phyloP scores from a whole-genome alignment of 257 asterid genomes.

The Apocynum venetum region DNA sequence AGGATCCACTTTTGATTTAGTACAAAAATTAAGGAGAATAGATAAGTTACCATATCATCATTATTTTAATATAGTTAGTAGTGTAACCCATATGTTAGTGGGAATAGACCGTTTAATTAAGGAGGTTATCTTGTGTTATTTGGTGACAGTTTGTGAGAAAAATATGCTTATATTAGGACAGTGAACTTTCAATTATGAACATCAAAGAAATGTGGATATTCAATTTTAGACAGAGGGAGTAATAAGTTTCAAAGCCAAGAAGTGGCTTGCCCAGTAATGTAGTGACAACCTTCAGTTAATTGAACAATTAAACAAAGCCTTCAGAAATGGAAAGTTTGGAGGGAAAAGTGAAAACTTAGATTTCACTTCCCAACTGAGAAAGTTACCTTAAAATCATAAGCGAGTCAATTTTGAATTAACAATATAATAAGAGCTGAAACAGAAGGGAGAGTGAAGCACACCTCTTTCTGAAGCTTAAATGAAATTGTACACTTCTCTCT shows the following conservation, averaged over 20 bases:
- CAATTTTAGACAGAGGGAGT: not conserved
- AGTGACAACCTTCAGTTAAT: not conserved
- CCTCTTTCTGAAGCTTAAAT: slow-evolving; percentile 78
- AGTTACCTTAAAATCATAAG: not conserved
- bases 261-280: not conserved
- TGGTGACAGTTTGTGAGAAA: not conserved
- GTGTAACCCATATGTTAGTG: not conserved
- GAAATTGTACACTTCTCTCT: slow-evolving; percentile 69
- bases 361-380: not conserved
- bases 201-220: not conserved
- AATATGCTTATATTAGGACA: not conserved
- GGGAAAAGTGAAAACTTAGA: not conserved
- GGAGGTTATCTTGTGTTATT: not conserved
- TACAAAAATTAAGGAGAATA: no score
- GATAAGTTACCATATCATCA: no score
- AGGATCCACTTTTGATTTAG: not conserved
- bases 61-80: no score
- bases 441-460: slow-evolving; percentile 11
- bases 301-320: not conserved
- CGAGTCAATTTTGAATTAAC: not conserved
- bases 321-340: not conserved
- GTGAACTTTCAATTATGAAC: not conserved
- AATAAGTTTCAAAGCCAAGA: not conserved
- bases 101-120: not conserved
- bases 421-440: not conserved